These are phyloP conservation scores for Yamadazyma siamensis DNA, from an alignment of 1,139 yeast genomes.

Conservation along the genomic window DNA sequence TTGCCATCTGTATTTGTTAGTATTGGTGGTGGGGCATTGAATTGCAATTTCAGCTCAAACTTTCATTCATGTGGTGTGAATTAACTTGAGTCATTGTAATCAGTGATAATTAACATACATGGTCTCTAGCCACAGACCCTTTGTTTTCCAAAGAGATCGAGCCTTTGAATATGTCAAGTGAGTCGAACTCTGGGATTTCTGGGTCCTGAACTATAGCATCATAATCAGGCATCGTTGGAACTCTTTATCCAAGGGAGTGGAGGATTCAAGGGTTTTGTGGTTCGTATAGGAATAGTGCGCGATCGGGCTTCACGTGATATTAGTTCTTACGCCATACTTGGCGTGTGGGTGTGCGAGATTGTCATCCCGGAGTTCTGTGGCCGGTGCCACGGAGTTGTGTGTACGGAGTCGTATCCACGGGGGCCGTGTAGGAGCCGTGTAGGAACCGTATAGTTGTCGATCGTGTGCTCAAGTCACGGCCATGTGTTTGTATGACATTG, in stretches of 20 bases:
- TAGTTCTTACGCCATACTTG: no score
- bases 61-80: neutral
- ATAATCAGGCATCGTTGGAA: slow-evolving; percentile 3
- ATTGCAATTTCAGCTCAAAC: neutral
- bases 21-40: neutral
- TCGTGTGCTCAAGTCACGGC: no score
- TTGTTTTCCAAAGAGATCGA: slow-evolving; percentile 41
- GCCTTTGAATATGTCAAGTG: slow-evolving; percentile 13
- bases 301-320: slow-evolving; percentile 1
- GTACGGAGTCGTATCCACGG: no score
- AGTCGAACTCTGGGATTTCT: slow-evolving; percentile 11
- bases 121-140: slow-evolving; percentile 50
- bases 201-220: slow-evolving; percentile 4
- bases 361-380: no score
- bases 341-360: no score
- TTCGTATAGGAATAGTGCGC: no score
- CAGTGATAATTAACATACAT: slow-evolving; percentile 17
- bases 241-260: no score
- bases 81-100: neutral
- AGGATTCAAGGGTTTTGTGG: no score
- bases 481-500: no score
- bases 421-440: no score
- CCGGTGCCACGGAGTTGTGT: no score
- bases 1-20: slow-evolving; percentile 43
- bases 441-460: no score